These are phyloP conservation scores for Penicillium pancosmium DNA, from an alignment of 495 filamentous ascomycete genomes.

Conservation along the genomic window DNA sequence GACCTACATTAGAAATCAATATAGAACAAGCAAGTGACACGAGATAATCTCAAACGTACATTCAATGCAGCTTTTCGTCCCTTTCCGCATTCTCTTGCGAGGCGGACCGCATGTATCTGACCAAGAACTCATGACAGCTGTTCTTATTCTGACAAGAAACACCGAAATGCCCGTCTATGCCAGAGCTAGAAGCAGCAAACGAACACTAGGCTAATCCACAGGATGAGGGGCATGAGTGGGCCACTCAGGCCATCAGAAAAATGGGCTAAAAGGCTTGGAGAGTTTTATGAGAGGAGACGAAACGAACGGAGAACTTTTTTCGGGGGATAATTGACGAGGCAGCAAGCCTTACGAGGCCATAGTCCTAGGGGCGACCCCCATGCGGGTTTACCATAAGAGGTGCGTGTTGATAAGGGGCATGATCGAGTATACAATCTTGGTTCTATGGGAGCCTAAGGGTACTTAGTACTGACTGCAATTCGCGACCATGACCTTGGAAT, in stretches of 20 bases:
- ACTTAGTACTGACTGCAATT: not conserved
- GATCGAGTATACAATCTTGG: too few species aligned
- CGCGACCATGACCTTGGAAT: too few species aligned
- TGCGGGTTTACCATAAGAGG: not conserved
- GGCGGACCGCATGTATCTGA: conserved; percentile 30
- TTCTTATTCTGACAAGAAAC: not conserved
- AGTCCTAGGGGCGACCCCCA: not conserved
- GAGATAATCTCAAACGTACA: conserved; percentile 27
- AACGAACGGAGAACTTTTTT: not conserved
- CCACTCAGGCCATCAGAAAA: not conserved
- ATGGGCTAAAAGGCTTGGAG: not conserved
- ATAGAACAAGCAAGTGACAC: not conserved
- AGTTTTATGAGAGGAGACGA: not conserved
- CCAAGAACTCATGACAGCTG: conserved; percentile 20
- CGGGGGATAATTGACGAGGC: not conserved
- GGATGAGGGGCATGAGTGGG: not conserved
- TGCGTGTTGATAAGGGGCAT: conserved; percentile 6
- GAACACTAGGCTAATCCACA: not conserved
- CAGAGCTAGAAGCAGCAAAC: not conserved
- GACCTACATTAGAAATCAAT: conserved; percentile 24
- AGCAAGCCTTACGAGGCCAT: not conserved
- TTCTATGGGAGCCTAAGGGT: too few species aligned
- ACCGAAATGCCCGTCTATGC: not conserved
- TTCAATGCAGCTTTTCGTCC: conserved; percentile 45
- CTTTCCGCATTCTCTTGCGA: conserved; percentile 43